Evolutionary conservation across 176 grass and related monocot species (phyloP), one percentile per base, ranked within the genome.

Genomic region (Guadua angustifolia): DNA sequence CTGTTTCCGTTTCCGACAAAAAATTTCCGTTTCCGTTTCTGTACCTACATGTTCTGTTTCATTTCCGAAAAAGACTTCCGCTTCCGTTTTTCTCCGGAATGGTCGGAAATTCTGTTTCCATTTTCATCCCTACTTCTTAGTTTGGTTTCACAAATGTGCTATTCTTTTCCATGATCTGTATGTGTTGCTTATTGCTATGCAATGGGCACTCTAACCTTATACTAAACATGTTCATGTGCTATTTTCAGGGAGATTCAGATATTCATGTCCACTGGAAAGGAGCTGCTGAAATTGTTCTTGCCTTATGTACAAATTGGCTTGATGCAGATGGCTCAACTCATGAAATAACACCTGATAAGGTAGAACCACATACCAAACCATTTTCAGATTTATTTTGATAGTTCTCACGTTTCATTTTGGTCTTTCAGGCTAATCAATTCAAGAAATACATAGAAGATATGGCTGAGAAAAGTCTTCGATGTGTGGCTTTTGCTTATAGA

Each of bases 241-340:
- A 47, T 71, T 86, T 86, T 61, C 74, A 99, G 96, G 62, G 55
- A 57, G 93, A 87, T 69, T 93, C 83, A 5, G 45, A 76, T 43
- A 81, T 99, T 86, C 96, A 89, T 90, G 71, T 99, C 39, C 96
- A 99, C 57, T 99, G 96, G 93, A 99, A 99, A 90, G 96, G 96
- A 38, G 96, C 96, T 73, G 93, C 96, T 66, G 96, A 99, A 90
- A 86, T 99, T 77, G 74, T 99, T 85, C 89, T 99, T 51, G 77
- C 75, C 9, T 79, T 92, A 50, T 99, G 93, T 85, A 94, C 81
- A 49, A 87, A 84, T 81, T 99, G 91, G 87, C 71, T 95, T 29
- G 75, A 82, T 84, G 25, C 69, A 40, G 80, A 90, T 71, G 96
- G 96, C 73, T 85, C 58, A 59, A 61, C 43, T 71, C 82, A 90